Evolutionary conservation across 768 basidiomycete species (phyloP), one percentile per base, ranked within the genome.

Genomic region (Fibroporia radiculosa): DNA sequence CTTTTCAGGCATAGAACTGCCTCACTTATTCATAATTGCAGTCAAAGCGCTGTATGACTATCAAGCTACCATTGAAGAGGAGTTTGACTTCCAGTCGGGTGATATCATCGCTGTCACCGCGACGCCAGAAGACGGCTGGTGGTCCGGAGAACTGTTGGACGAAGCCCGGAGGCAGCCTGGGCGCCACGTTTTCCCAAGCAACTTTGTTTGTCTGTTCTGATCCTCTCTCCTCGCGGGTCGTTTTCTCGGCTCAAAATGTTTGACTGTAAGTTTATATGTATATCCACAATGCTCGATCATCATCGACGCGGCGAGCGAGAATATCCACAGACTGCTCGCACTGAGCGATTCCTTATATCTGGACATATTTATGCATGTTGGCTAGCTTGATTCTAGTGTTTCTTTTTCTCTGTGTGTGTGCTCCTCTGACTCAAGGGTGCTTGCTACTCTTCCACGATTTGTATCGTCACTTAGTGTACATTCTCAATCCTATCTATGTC

Each of bases 121-220:
- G 18, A 95, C 92, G 5, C 92, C 92, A 4, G 92, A 93, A 55
- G 93, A 96, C 56, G 95, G 95, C 1, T 97, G 95, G 95, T 98
- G 93, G 95, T 86, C 81, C 45, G 95, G 95, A 19, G 83, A 86
- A 54, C 63, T 91, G 47, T 65, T 90, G n/a, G 84, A 88, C 49
- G 85, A 89, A 53, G 69, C 71, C 24, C 66, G 89, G 52, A 70
- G 87, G 51, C 74, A 82, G 51, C 69, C 71, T 13, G 87, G 87
- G 25, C 70, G 81, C 45, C 78, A 86, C 57, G 77, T 88, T 42
- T 91, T 92, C 75, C 89, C 87, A 44, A 90, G 87, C 64, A 91
- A 91, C 60, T 91, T 88, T 65, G 87, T 90, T 34, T 81, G 79
- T 58, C 60, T 90, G 60, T 87, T 90, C 67, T 86, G 56, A 62